These are phyloP conservation scores for Planoprotostelium fungivorum DNA, from an alignment of 78 protist species.

Conservation along the genomic window DNA sequence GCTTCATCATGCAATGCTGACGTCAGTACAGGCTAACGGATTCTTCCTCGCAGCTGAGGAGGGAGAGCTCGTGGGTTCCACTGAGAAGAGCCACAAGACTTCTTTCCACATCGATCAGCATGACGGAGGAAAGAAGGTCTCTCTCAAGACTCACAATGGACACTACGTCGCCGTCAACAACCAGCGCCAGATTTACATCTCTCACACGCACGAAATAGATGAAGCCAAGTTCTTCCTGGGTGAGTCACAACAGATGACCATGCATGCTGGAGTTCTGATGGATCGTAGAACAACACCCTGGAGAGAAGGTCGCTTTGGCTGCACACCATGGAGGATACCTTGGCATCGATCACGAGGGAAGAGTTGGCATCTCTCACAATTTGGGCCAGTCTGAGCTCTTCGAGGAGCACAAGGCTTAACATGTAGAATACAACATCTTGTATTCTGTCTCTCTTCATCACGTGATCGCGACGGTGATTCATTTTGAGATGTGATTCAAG, in stretches of 20 bases:
- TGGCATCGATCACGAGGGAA: background rate
- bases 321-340: background rate
- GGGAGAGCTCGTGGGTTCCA: background rate
- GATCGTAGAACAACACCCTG: background rate
- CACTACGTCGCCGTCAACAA: background rate
- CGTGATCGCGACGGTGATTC: no score
- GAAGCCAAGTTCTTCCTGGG: background rate
- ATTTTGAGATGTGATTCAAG: no score
- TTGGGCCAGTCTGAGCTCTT: background rate
- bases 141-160: background rate
- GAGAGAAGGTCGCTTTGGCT: background rate
- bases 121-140: conserved; percentile 1
- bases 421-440: background rate
- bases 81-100: background rate
- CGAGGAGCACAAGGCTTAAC: background rate
- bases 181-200: background rate
- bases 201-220: background rate
- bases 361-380: background rate
- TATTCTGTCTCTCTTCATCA: no score
- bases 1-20: no score
- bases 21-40: conserved; percentile 2
- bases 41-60: background rate
- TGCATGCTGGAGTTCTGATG: background rate
- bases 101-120: background rate
- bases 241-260: background rate